phyloP scores from a whole-genome alignment of 306 rosid species.

The Acmispon strigosus region DNA sequence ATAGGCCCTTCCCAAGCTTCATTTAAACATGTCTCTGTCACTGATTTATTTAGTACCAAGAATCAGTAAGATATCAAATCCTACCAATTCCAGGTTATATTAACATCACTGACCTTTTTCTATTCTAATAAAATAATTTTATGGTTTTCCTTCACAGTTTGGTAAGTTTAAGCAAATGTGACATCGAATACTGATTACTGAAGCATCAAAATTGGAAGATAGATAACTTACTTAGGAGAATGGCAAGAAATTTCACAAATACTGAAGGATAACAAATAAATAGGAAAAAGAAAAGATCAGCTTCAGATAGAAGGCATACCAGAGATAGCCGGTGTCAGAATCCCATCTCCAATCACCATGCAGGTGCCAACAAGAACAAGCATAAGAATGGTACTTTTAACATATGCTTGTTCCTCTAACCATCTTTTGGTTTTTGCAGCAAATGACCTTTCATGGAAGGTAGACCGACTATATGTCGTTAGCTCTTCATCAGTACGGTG shows the following conservation, averaged over 20 bases:
- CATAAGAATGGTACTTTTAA: constrained; percentile 71
- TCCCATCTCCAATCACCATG: constrained; percentile 98
- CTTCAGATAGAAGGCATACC: constrained; percentile 43
- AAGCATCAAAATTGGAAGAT: neutral
- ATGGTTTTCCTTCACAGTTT: neutral
- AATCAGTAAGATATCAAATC: neutral
- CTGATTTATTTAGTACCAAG: neutral
- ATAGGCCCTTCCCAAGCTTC: neutral
- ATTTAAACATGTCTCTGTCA: neutral
- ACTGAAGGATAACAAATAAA: neutral
- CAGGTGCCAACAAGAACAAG: constrained; percentile 96
- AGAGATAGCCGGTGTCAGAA: constrained; percentile 97
- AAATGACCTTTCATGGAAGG: constrained; percentile 76
- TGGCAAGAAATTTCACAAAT: neutral
- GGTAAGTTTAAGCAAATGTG: neutral
- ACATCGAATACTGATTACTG: neutral
- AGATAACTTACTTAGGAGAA: neutral
- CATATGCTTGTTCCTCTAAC: constrained; percentile 59
- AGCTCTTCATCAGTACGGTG: constrained; percentile 94
- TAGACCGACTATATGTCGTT: constrained; percentile 90
- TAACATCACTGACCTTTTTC: neutral
- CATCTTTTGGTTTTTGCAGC: constrained; percentile 84
- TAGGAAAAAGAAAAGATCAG: constrained; percentile 12
- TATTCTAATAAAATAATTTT: neutral
- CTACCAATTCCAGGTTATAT: neutral